Evolutionary conservation across 768 basidiomycete genomes (phyloP).

Genomic region (Termitomyces sp.): DNA sequence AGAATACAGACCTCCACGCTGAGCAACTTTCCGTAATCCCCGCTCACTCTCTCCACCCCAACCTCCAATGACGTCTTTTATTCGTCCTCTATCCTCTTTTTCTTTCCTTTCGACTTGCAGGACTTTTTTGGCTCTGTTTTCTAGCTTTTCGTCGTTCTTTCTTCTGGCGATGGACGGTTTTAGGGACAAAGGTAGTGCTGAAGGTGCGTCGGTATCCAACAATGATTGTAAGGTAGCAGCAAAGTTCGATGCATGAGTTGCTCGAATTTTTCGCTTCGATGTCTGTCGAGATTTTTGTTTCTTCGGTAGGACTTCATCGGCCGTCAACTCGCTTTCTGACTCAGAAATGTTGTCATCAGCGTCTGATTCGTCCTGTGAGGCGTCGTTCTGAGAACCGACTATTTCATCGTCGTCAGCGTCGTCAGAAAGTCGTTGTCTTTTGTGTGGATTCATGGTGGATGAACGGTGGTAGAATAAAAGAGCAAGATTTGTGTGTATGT

Average conservation of each 20-base stretch:
- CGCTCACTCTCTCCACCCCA: constrained; percentile 86
- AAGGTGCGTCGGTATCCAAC: constrained; percentile 68
- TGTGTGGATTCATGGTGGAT: constrained; percentile 43
- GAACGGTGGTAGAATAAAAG: neutral
- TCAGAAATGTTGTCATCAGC: constrained; percentile 3
- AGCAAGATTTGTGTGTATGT: constrained; percentile 7
- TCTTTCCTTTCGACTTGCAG: constrained; percentile 71
- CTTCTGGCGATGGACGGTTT: constrained; percentile 69
- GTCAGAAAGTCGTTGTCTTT: constrained; percentile 46
- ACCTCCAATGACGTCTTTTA: constrained; percentile 74
- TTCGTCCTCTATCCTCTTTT: constrained; percentile 64
- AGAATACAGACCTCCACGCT: constrained; percentile 62
- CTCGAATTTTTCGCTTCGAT: constrained; percentile 77
- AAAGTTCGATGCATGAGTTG: constrained; percentile 70
- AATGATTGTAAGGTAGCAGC: constrained; percentile 72
- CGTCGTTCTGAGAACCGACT: constrained; percentile 15
- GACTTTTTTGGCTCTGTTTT: constrained; percentile 65
- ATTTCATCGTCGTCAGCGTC: constrained; percentile 14
- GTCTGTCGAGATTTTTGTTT: constrained; percentile 73
- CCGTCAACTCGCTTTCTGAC: constrained; percentile 35
- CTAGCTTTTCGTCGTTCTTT: constrained; percentile 73
- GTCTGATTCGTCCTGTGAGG: constrained; percentile 15
- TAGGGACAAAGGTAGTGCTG: constrained; percentile 68
- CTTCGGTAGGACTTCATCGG: constrained; percentile 57
- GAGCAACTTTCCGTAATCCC: constrained; percentile 78